Conservation (phyloP, 768 basidiomycete genomes). For the Inosperma sp. region DNA sequence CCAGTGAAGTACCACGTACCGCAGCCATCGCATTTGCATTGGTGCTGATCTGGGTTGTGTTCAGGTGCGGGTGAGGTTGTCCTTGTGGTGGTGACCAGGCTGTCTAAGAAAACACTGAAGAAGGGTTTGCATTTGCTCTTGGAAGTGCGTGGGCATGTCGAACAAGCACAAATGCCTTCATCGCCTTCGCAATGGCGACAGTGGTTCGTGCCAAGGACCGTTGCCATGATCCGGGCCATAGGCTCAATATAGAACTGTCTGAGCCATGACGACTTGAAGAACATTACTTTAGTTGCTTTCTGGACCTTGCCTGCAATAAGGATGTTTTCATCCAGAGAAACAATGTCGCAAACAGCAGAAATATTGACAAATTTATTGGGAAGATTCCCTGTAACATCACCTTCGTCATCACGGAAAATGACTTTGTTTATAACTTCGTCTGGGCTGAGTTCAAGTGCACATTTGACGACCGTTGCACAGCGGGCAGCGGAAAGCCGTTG, state of each 20-base stretch:
- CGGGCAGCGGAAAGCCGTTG: slow-evolving; percentile 9
- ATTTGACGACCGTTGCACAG: slow-evolving; percentile 15
- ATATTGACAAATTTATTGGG: slow-evolving; percentile 16
- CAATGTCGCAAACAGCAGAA: slow-evolving; percentile 15
- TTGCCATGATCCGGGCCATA: slow-evolving; percentile 13
- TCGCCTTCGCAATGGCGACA: slow-evolving; percentile 18
- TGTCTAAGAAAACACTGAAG: slow-evolving; percentile 13
- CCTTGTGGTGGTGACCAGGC: slow-evolving; percentile 8
- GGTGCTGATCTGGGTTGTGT: slow-evolving; percentile 6
- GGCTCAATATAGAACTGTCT: slow-evolving; percentile 15
- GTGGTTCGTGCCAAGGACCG: slow-evolving; percentile 14
- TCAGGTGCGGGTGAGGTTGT: neutral
- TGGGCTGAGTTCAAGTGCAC: slow-evolving; percentile 16
- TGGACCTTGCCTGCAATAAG: slow-evolving; percentile 17
- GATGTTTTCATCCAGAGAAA: slow-evolving; percentile 16
- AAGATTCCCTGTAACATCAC: slow-evolving; percentile 8
- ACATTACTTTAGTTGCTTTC: slow-evolving; percentile 19
- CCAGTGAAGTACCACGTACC: slow-evolving; percentile 13
- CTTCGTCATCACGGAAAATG: slow-evolving; percentile 17
- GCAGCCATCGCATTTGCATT: slow-evolving; percentile 18
- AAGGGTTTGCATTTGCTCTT: slow-evolving; percentile 16
- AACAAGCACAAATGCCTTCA: slow-evolving; percentile 12
- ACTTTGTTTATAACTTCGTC: slow-evolving; percentile 17
- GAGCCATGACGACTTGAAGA: slow-evolving; percentile 18
- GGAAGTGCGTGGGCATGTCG: slow-evolving; percentile 7